Percentiles rank a stretch among this genome's conserved stretches.
Conservation (phyloP, 2,329 filamentous ascomycete species). For the Pseudogymnoascus destructans region DNA sequence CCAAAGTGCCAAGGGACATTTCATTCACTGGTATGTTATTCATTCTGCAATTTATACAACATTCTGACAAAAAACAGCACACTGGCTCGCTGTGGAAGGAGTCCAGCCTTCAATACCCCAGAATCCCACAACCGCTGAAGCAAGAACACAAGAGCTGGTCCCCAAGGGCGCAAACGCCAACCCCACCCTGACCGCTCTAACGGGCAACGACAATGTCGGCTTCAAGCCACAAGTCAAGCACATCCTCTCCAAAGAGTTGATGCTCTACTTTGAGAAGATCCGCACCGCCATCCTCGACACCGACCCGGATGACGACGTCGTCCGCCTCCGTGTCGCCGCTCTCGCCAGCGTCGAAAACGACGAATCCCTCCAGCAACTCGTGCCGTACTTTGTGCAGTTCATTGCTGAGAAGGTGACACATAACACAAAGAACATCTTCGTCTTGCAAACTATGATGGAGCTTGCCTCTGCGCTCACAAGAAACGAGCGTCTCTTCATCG, state of each 20-base stretch:
- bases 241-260: slow-evolving; percentile 87
- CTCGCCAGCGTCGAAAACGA: slow-evolving; percentile 77
- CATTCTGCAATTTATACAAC: background rate
- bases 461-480: slow-evolving; percentile 72
- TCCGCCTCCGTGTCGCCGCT: slow-evolving; percentile 65
- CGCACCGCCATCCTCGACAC: slow-evolving; percentile 81
- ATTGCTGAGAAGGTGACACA: slow-evolving; percentile 94
- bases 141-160: slow-evolving; percentile 69
- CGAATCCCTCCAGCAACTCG: slow-evolving; percentile 84
- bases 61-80: slow-evolving; percentile 41
- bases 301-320: slow-evolving; percentile 63
- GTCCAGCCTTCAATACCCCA: slow-evolving; percentile 94
- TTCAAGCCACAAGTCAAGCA: slow-evolving; percentile 92
- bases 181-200: slow-evolving; percentile 67
- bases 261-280: slow-evolving; percentile 94
- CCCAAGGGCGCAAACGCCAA: slow-evolving; percentile 86
- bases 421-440: slow-evolving; percentile 77
- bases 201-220: slow-evolving; percentile 68
- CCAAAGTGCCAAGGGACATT: slow-evolving; percentile 86
- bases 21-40: slow-evolving; percentile 64
- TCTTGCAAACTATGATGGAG: slow-evolving; percentile 84
- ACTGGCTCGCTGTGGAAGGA: slow-evolving; percentile 96
- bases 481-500: slow-evolving; percentile 65
- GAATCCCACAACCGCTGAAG: slow-evolving; percentile 80
- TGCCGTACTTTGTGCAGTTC: slow-evolving; percentile 94